phyloP scores from a whole-genome alignment of 805 yeast genomes.

The Myxozyma kluyveri region DNA sequence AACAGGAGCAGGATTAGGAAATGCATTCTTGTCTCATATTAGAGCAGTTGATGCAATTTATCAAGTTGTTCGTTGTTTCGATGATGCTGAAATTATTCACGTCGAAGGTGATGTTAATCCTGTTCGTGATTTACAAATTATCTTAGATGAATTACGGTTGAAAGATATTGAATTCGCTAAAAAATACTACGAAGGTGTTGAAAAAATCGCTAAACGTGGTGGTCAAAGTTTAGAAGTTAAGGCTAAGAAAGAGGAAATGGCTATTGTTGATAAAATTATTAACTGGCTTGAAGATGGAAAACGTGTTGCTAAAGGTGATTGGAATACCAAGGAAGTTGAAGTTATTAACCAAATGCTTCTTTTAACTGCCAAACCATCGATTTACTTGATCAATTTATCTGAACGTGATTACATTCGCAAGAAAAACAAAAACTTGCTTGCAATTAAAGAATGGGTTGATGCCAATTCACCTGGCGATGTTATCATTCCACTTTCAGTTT shows the following conservation, averaged over 20 bases:
- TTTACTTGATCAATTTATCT: conserved; percentile 84
- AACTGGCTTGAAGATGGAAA: conserved; percentile 76
- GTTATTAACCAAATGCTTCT: conserved; percentile 79
- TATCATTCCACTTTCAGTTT: conserved; percentile 90
- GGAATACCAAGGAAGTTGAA: conserved; percentile 92
- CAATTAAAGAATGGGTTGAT: conserved; percentile 89
- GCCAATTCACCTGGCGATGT: conserved; percentile 82
- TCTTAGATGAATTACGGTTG: conserved; percentile 85
- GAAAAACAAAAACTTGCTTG: conserved; percentile 79
- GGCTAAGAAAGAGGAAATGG: conserved; percentile 81
- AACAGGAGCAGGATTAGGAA: conserved; percentile 96
- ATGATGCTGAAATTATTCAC: conserved; percentile 96
- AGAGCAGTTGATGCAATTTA: conserved; percentile 97
- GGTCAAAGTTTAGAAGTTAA: conserved; percentile 88
- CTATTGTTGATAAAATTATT: conserved; percentile 69
- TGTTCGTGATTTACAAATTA: conserved; percentile 87
- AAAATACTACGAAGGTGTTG: conserved; percentile 74
- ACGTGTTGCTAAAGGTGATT: conserved; percentile 79
- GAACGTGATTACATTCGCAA: conserved; percentile 85
- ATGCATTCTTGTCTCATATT: conserved; percentile 93
- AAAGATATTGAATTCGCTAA: conserved; percentile 94
- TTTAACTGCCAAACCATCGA: conserved; percentile 92
- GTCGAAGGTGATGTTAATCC: conserved; percentile 97
- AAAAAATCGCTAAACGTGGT: conserved; percentile 79
- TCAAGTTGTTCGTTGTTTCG: conserved; percentile 96